phyloP scores from a whole-genome alignment of 2,329 filamentous ascomycete genomes.

The Aurifilum marmelostoma region DNA sequence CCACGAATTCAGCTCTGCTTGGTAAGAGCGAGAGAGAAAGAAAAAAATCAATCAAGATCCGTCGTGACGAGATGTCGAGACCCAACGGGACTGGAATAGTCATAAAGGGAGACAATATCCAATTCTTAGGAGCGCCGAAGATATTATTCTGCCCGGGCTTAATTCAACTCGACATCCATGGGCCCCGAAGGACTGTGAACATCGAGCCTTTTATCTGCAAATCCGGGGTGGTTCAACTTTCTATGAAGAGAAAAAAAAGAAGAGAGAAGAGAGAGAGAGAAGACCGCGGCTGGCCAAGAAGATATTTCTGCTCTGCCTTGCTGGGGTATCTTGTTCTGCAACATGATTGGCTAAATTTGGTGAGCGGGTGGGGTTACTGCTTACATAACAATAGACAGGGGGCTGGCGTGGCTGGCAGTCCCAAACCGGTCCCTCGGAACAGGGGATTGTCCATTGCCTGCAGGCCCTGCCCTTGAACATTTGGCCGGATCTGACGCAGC shows the following conservation, averaged over 20 bases:
- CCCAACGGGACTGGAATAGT: conserved; percentile 66
- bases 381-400: conserved; percentile 23
- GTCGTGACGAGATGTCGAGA: conserved; percentile 52
- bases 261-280: conserved; percentile 31
- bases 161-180: conserved; percentile 57
- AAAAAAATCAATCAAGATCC: not conserved
- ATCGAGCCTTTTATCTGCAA: conserved; percentile 58
- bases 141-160: conserved; percentile 59
- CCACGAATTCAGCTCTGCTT: not conserved
- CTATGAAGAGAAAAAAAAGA: conserved; percentile 44
- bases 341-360: not conserved
- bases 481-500: conserved; percentile 20
- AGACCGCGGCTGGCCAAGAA: conserved; percentile 7
- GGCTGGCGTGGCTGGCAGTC: too few relatives aligned
- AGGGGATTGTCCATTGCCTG: not conserved
- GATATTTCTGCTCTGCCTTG: conserved; percentile 16
- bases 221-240: conserved; percentile 60
- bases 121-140: conserved; percentile 67
- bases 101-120: conserved; percentile 55
- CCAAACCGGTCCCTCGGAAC: conserved; percentile 8
- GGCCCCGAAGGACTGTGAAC: conserved; percentile 40
- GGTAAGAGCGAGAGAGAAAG: not conserved
- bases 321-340: not conserved
- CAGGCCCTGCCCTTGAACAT: conserved; percentile 3
- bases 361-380: not conserved